A percentile compares a stretch with the other conserved stretches of the same genome.
These are phyloP conservation scores for Saccharomyces hybrid DNA, from an alignment of 1,139 yeast species.

Conservation along the genomic window DNA sequence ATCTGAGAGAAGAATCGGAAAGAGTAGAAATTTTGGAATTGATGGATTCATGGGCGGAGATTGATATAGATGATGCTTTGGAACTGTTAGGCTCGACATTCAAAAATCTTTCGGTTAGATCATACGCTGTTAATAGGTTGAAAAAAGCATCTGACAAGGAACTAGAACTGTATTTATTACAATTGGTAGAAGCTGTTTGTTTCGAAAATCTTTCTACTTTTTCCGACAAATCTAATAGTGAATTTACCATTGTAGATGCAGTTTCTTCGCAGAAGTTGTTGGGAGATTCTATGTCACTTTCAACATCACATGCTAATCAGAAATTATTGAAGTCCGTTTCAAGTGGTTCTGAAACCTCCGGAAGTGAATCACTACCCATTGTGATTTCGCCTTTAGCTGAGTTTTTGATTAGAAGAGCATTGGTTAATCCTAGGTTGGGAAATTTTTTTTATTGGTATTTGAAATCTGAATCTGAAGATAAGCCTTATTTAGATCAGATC, in stretches of 20 bases:
- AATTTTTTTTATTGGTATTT: slow-evolving; percentile 88
- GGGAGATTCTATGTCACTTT: slow-evolving; percentile 2
- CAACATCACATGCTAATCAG: slow-evolving; percentile 7
- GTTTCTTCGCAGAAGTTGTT: slow-evolving; percentile 10
- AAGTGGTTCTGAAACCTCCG: slow-evolving; percentile 10
- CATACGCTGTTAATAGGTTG: slow-evolving; percentile 82
- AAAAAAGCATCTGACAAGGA: slow-evolving; percentile 74
- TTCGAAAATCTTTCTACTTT: slow-evolving; percentile 45
- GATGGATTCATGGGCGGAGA: slow-evolving; percentile 57
- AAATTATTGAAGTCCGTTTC: slow-evolving; percentile 11
- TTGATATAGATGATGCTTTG: slow-evolving; percentile 87
- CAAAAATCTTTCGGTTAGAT: slow-evolving; percentile 49
- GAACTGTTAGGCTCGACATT: slow-evolving; percentile 77
- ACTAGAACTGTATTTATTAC: slow-evolving; percentile 71
- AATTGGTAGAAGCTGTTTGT: slow-evolving; percentile 85
- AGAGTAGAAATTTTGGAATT: slow-evolving; percentile 65
- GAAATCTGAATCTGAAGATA: slow-evolving; percentile 78
- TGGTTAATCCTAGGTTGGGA: slow-evolving; percentile 59
- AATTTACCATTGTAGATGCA: slow-evolving; percentile 38
- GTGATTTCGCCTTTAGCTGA: slow-evolving; percentile 61
- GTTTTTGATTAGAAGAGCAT: slow-evolving; percentile 68
- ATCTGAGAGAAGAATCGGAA: slow-evolving; percentile 82
- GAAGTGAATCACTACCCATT: slow-evolving; percentile 19
- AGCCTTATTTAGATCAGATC: slow-evolving; percentile 36
- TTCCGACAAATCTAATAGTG: slow-evolving; percentile 32